Conservation (phyloP, 768 basidiomycete genomes). For the Calocybe gangraenosa region DNA sequence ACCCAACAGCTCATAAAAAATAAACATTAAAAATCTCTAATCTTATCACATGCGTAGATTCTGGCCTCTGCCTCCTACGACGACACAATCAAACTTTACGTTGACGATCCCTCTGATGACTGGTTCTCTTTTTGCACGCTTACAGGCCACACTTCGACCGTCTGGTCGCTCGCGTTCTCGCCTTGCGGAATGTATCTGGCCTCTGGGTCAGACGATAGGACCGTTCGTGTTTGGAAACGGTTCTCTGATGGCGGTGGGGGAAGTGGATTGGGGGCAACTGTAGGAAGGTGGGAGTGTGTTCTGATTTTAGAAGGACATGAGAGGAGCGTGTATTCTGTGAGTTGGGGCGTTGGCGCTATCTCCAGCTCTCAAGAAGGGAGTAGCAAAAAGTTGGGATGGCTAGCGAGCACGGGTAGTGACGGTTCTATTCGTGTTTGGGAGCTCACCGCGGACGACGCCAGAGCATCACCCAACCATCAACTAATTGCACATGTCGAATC, state of each 20-base stretch:
- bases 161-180: constrained; percentile 86
- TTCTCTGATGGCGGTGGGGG: too few relatives aligned
- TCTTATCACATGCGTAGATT: constrained; percentile 49
- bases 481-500: constrained; percentile 55
- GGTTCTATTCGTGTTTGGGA: constrained; percentile 83
- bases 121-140: constrained; percentile 89
- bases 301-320: constrained; percentile 61
- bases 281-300: constrained; percentile 53
- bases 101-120: constrained; percentile 91
- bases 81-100: constrained; percentile 89
- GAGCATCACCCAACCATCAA: constrained; percentile 26
- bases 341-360: constrained; percentile 54
- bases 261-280: constrained; percentile 44
- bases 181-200: constrained; percentile 80
- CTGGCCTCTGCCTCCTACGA: constrained; percentile 97
- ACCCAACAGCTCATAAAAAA: neutral
- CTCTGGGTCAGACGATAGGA: constrained; percentile 81
- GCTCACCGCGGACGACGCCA: constrained; percentile 26
- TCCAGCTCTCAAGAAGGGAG: constrained; percentile 14
- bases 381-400: constrained; percentile 61
- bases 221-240: constrained; percentile 77
- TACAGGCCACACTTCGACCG: constrained; percentile 78
- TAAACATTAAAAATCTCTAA: neutral
- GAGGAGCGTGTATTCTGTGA: constrained; percentile 75
- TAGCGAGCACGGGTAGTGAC: constrained; percentile 85